Evolutionary conservation across 768 basidiomycete species (phyloP), one percentile per base, ranked within the genome.

Genomic region (Mycena galopus): DNA sequence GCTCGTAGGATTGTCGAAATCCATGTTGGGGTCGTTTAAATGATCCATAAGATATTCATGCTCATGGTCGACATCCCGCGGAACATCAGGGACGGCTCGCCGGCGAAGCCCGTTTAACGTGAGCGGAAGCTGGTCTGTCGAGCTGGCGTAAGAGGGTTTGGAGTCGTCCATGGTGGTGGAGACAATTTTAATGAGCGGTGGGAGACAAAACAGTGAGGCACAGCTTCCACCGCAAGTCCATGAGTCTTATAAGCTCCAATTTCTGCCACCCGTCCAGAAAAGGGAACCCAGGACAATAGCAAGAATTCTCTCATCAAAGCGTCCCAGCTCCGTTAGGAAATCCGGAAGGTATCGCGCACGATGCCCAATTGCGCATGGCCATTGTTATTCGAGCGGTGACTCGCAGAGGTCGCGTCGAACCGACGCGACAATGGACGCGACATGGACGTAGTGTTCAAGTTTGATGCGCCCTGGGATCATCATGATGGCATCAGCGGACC

Each of bases 21-120:
- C 92, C 65, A 87, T 88, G 82, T 95, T 94, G 65, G 93, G 94
- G 81, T 95, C 94, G 78, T 95, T 94, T 73, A 95, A 81, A 79
- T 95, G 93, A 35, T 89, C 89, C 87, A 90, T 86, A 77, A 91
- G 68, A 71, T 87, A 91, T 76, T 92, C 56, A 11, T 23, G 27
- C 60, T 92, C 60, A 8, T 11, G 27, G 60, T 92, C 60, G 69
- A 93, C 86, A 81, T 95, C 94, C 77, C 93, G 87, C 3, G 94
- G 94, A 16, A 94, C 93, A 81, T 95, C 94, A 71, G 93, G 92
- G 25, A 89, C 81, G 67, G 83, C 85, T 60, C 90, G 88, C 76
- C 81, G 84, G 67, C 85, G 88, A 64, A 84, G 72, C 25, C 29
- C 77, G 78, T 59, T 85, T 75, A 56, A 25, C 27, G 65, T 60